Percentiles rank a stretch among this genome's conserved stretches.
Conservation (phyloP, 108 stramenopile species). For the Pseudonitzschia multiseries region DNA sequence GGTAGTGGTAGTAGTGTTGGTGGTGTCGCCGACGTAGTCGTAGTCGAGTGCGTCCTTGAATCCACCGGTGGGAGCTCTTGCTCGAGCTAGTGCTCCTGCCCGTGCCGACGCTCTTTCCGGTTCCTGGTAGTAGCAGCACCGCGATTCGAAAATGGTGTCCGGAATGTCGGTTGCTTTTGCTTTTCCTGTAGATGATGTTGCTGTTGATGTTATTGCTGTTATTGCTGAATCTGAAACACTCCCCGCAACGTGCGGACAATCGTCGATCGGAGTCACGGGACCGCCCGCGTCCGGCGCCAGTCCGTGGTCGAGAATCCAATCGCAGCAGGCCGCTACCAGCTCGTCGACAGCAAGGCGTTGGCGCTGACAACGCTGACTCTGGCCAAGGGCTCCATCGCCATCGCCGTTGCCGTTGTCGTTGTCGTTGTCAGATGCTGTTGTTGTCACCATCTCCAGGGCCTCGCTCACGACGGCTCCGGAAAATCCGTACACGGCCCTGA, state of each 20-base stretch:
- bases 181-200: too few species aligned
- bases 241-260: slow-evolving; percentile 65
- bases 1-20: neutral
- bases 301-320: slow-evolving; percentile 67
- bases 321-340: slow-evolving; percentile 44
- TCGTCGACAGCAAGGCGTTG: slow-evolving; percentile 21
- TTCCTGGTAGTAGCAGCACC: neutral
- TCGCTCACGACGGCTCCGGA: slow-evolving; percentile 20
- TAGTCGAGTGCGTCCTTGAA: slow-evolving; percentile 18
- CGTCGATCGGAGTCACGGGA: slow-evolving; percentile 55
- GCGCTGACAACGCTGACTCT: too few species aligned
- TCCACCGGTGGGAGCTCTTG: neutral
- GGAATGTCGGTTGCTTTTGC: neutral
- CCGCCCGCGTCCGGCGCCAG: slow-evolving; percentile 64
- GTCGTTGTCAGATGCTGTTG: neutral
- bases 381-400: slow-evolving; percentile 20
- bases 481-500: slow-evolving; percentile 31
- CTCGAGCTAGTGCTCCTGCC: neutral
- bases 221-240: neutral
- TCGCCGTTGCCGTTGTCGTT: neutral
- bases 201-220: neutral
- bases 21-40: neutral
- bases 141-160: neutral
- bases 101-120: neutral
- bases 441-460: slow-evolving; percentile 6